Conservation (phyloP, 2,329 filamentous ascomycete species). For the Escovopsis sp. region DNA sequence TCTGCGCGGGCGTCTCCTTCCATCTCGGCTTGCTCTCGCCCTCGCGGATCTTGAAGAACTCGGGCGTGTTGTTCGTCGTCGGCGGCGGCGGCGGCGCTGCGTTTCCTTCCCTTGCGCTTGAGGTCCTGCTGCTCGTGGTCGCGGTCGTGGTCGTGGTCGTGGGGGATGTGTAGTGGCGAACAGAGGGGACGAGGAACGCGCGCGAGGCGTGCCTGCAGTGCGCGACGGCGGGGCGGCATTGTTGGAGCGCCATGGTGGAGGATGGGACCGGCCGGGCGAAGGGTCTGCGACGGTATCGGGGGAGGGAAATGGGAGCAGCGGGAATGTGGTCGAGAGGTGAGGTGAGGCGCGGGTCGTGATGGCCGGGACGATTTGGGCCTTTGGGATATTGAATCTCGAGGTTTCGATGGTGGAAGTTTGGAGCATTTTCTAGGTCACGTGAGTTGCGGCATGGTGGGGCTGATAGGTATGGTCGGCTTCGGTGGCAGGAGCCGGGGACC, state of each 20-base stretch:
- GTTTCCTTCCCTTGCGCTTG: too few species aligned
- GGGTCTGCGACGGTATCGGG: constrained; percentile 4
- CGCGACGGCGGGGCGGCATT: constrained; percentile 12
- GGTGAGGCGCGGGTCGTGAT: background rate
- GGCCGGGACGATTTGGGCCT: background rate
- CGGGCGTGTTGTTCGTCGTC: constrained; percentile 9
- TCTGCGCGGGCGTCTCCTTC: constrained; percentile 52
- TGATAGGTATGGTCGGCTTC: background rate
- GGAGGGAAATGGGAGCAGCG: background rate
- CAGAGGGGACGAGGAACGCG: constrained; percentile 12
- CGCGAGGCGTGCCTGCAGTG: constrained; percentile 3
- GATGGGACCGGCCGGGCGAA: too few species aligned
- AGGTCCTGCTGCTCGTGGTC: too few species aligned
- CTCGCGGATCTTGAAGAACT: constrained; percentile 13
- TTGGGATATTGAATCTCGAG: background rate
- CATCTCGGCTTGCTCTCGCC: constrained; percentile 40
- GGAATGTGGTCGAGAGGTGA: too few species aligned
- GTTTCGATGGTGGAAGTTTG: background rate
- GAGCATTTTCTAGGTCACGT: constrained; percentile 8
- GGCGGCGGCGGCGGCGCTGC: constrained; percentile 2
- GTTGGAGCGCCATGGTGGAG: constrained; percentile 20
- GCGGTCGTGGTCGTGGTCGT: background rate
- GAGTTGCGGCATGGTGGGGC: background rate
- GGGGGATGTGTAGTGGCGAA: constrained; percentile 7
- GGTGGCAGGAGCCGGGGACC: too few species aligned